Conservation (phyloP, 495 filamentous ascomycete species). For the Aspergillus leporis region DNA sequence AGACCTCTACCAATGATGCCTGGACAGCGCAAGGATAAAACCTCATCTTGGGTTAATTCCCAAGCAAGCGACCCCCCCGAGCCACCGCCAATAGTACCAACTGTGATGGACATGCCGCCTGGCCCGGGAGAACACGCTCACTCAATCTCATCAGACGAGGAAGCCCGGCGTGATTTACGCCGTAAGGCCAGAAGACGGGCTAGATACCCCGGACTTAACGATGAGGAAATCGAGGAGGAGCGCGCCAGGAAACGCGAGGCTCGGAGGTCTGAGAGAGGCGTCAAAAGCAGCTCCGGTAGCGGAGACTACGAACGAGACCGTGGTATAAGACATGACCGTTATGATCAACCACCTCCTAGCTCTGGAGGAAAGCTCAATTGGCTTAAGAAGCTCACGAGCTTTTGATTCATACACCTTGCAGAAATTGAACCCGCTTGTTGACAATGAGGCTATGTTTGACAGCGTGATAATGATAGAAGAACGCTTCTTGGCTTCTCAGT, state of each 20-base stretch:
- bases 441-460: not conserved
- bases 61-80: constrained; percentile 57
- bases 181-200: constrained; percentile 40
- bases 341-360: constrained; percentile 24
- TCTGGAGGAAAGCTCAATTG: constrained; percentile 45
- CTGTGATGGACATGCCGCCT: constrained; percentile 54
- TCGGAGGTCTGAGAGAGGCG: constrained; percentile 27
- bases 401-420: constrained; percentile 20
- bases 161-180: constrained; percentile 38
- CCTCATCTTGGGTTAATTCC: constrained; percentile 60
- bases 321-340: constrained; percentile 36
- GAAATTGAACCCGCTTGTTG: not conserved
- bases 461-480: not conserved
- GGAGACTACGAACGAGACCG: constrained; percentile 47
- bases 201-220: constrained; percentile 39
- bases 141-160: constrained; percentile 45
- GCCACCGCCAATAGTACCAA: constrained; percentile 56
- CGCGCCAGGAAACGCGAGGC: constrained; percentile 34
- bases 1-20: constrained; percentile 27
- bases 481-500: not conserved
- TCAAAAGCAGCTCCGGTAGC: constrained; percentile 44
- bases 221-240: constrained; percentile 43
- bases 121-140: constrained; percentile 33
- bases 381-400: constrained; percentile 48
- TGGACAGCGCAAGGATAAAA: constrained; percentile 52